Evolutionary conservation across 2,329 filamentous ascomycete genomes (phyloP).

Genomic region (Laburnicola sp.): DNA sequence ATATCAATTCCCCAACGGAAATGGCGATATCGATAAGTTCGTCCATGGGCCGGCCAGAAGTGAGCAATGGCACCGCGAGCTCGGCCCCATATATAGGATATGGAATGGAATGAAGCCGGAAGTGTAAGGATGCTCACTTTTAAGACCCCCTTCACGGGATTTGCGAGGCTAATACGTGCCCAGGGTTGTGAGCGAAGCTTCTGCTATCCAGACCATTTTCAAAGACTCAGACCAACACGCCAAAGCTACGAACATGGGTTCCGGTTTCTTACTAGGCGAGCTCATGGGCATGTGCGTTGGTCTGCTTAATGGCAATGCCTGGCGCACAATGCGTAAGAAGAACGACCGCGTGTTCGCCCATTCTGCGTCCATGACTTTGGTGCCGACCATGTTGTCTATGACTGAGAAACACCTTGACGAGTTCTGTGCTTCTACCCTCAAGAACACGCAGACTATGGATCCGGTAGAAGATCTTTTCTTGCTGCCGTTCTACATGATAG

Average conservation of each 20-base stretch:
- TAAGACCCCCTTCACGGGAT: neutral
- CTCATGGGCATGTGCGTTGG: constrained; percentile 51
- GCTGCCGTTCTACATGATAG: constrained; percentile 48
- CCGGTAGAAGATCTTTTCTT: constrained; percentile 37
- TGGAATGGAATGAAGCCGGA: constrained; percentile 45
- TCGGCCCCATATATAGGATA: constrained; percentile 43
- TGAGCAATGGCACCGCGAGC: constrained; percentile 9
- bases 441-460: constrained; percentile 14
- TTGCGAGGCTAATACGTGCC: neutral
- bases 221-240: constrained; percentile 50
- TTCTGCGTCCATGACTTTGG: neutral
- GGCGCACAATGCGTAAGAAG: constrained; percentile 26
- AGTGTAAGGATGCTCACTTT: constrained; percentile 36
- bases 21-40: constrained; percentile 2
- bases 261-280: constrained; percentile 46
- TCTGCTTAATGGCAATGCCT: constrained; percentile 41
- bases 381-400: neutral
- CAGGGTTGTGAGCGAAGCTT: constrained; percentile 45
- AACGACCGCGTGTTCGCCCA: constrained; percentile 24
- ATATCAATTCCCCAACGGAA: neutral
- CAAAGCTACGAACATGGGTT: constrained; percentile 49
- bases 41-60: neutral
- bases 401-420: constrained; percentile 11
- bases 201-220: constrained; percentile 45
- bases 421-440: neutral